These are phyloP conservation scores for Acacia acuminata DNA, from an alignment of 306 rosid genomes.

Conservation along the genomic window DNA sequence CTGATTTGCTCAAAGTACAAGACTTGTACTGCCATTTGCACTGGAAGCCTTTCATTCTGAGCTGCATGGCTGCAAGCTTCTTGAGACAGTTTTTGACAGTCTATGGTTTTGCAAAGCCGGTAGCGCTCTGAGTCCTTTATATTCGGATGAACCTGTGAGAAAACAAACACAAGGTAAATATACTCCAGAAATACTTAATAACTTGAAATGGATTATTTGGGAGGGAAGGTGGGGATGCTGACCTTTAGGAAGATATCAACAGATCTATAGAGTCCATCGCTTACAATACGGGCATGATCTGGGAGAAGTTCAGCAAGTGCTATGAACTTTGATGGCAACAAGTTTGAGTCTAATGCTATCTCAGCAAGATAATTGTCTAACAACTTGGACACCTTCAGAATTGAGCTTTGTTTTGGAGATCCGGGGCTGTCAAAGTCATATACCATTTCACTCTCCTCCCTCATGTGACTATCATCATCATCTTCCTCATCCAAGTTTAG, in stretches of 20 bases:
- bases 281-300: conserved; percentile 20
- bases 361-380: conserved; percentile 16
- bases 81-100: conserved; percentile 8
- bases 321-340: conserved; percentile 9
- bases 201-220: neutral
- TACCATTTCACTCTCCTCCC: conserved; percentile 20
- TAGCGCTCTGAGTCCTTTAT: conserved; percentile 5
- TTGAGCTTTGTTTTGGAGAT: conserved; percentile 23
- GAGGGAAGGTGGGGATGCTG: neutral
- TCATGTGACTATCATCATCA: conserved; percentile 10
- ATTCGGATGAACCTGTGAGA: conserved; percentile 16
- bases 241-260: conserved; percentile 20
- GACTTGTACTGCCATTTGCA: conserved; percentile 22
- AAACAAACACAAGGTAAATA: neutral
- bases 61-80: conserved; percentile 24
- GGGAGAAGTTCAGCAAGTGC: conserved; percentile 17
- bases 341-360: conserved; percentile 10
- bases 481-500: conserved; percentile 19
- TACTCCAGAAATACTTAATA: neutral
- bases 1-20: conserved; percentile 20
- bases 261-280: conserved; percentile 18
- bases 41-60: conserved; percentile 21
- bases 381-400: conserved; percentile 19
- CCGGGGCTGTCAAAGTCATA: conserved; percentile 20
- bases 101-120: conserved; percentile 18